phyloP scores from a whole-genome alignment of 768 basidiomycete genomes.

The Kwoniella newhampshirensis region DNA sequence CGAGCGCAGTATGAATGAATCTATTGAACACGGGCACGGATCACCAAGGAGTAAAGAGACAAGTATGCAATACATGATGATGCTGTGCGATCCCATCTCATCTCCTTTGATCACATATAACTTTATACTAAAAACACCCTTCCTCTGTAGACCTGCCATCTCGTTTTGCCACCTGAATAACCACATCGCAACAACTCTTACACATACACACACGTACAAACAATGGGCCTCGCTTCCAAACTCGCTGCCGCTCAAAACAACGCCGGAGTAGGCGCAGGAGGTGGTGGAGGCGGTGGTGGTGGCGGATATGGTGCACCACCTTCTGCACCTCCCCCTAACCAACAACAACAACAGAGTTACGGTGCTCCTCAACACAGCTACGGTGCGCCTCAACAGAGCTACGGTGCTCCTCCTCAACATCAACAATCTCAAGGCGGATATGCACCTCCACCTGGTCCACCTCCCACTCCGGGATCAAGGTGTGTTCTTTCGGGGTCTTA shows the following conservation, averaged over 20 bases:
- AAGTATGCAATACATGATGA: too few species aligned
- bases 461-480: slow-evolving; percentile 21
- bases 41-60: too few species aligned
- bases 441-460: slow-evolving; percentile 20
- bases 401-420: slow-evolving; percentile 21
- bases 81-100: too few species aligned
- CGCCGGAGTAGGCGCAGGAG: slow-evolving; percentile 21
- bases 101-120: too few species aligned
- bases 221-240: slow-evolving; percentile 50
- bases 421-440: slow-evolving; percentile 15
- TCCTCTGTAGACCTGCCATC: too few species aligned
- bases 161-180: background rate
- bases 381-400: slow-evolving; percentile 20
- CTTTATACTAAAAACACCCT: too few species aligned
- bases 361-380: slow-evolving; percentile 19
- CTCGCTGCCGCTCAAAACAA: slow-evolving; percentile 36
- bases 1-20: too few species aligned
- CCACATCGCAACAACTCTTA: slow-evolving; percentile 1
- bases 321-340: slow-evolving; percentile 19
- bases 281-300: slow-evolving; percentile 21
- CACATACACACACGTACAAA: slow-evolving; percentile 9
- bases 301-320: too few species aligned
- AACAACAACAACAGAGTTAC: slow-evolving; percentile 19
- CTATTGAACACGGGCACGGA: too few species aligned
- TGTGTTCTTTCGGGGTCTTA: too few species aligned